Base-by-base conservation (phyloP, 257 asterid species). In the Nicotiana tomentosiformis region DNA sequence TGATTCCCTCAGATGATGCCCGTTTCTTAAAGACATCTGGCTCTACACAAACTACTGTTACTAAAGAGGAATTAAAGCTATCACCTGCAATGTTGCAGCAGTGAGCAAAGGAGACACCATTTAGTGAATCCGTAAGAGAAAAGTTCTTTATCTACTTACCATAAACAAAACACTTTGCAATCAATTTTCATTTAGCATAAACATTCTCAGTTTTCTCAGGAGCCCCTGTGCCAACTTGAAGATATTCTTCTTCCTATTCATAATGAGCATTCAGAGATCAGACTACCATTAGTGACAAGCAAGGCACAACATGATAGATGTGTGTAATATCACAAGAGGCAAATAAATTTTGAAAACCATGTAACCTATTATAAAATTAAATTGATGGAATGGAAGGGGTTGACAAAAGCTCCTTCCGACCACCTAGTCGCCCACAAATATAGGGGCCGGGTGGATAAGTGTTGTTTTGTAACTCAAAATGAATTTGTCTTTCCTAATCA, bases 201-300 rank as follows among this genome's bases (percentile, higher is more conserved):
- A 93, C 95, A 77, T 93, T 95, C 90, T 95, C 99, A 64, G 93
- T 91, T 90, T 95, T 95, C 91, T 95, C 99, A 20, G 99, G 97
- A 17, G 99, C 99, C 98, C 99, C 90, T 95, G 99, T 37, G 99
- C 98, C 92, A 95, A 87, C 90, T 94, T 95, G 85, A 95, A 95
- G 64, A 95, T 94, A 89, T 95, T 95, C 87, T 95, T 95, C 88
- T 95, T 95, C 97, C 99, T 95, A 92, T 87, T 53, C 76, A 82
- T 77, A 76, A 64, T 49, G 77, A 68, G 55, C 43, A 83, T 70
- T 51, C 64, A 66, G 18, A 60, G 51, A 29, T 66, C 74, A 15
- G 37, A 78, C 32, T 26, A 82, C 39, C 49, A 68, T 77, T 82
- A 72, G 18, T 23, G 35, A 49, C 43, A 15, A 74, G 80, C 62